Conservation (phyloP, 2,329 filamentous ascomycete genomes). For the Exophiala sideris region DNA sequence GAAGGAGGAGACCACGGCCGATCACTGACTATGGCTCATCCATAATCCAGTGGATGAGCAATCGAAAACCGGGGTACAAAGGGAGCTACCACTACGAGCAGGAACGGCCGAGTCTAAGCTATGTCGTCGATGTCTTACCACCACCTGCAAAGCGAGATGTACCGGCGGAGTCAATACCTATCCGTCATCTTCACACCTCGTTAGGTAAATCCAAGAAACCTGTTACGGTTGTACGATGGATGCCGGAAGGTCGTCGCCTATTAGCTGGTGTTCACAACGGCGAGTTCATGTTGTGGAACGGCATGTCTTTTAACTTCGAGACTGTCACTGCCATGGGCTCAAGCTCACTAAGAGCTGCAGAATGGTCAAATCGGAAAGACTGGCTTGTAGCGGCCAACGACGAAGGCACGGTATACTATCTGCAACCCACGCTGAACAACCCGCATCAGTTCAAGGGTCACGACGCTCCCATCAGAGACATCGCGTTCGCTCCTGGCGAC, state of each 20-base stretch:
- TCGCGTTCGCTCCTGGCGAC: slow-evolving; percentile 91
- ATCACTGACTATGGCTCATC: slow-evolving; percentile 93
- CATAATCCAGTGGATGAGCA: slow-evolving; percentile 85
- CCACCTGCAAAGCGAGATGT: slow-evolving; percentile 71
- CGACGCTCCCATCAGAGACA: slow-evolving; percentile 80
- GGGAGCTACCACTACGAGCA: slow-evolving; percentile 68
- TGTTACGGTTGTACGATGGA: slow-evolving; percentile 96
- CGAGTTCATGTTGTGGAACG: slow-evolving; percentile 98
- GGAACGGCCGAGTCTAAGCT: slow-evolving; percentile 83
- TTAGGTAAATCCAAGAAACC: slow-evolving; percentile 98
- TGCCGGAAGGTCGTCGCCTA: slow-evolving; percentile 85
- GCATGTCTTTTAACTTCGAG: slow-evolving; percentile 98
- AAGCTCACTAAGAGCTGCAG: slow-evolving; percentile 73
- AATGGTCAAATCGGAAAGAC: slow-evolving; percentile 93
- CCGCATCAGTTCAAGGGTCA: slow-evolving; percentile 93
- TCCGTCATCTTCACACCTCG: slow-evolving; percentile 96
- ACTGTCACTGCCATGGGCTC: slow-evolving; percentile 71
- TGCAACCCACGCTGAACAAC: slow-evolving; percentile 99
- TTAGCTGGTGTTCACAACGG: slow-evolving; percentile 93
- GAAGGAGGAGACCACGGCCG: slow-evolving; percentile 49
- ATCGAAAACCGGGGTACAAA: slow-evolving; percentile 72
- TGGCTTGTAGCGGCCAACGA: slow-evolving; percentile 96
- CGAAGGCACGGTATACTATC: slow-evolving; percentile 94
- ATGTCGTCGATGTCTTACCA: slow-evolving; percentile 87
- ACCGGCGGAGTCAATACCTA: slow-evolving; percentile 82